Evolutionary conservation across 1,139 yeast species (phyloP), one percentile per base, ranked within the genome.

Genomic region (Debaryomycetaceae sp.): DNA sequence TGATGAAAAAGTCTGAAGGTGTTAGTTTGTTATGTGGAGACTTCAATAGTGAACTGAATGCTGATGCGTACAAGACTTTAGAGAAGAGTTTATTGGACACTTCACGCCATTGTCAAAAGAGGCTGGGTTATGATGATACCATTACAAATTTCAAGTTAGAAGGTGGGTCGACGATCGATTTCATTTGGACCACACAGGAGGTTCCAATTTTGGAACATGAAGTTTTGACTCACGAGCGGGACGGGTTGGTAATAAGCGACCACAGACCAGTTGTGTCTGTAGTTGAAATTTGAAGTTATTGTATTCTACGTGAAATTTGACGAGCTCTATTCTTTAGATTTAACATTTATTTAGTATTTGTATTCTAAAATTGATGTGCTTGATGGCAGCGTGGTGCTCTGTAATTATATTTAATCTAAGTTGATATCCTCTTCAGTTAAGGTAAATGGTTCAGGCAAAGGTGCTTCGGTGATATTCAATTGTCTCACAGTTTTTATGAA

Each of bases 401-500:
- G 27, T 11, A 36, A 33, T 37, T 42, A 39, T 45, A 45, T 34
- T 52, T 52, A 24, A 24, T 68, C 74, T 46, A 68, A 68, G 47
- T 68, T 64, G 53, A 73, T 67, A 51, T 78, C 81, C 42, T 72
- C 79, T n/a, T 75, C 80, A 50, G 71, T 68, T 56, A 83, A 81
- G 9, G 74, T 75, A 61, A 93, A 93, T 44, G 97, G 95, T 54
- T 85, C 84, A 33, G 98, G 98, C 42, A 90, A 58, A 41, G 98
- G 97, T 0, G 98, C 98, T 56, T 89, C 95, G 29, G 83, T 84
- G 49, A 81, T 76, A 59, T 82, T 86, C 60, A 80, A 74, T 64
- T 90, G 96, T 66, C 96, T 84, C 29, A 90, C 85, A 1, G 98
- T 91, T 66, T 84, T 87, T 62, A 93, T 87, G 49, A 78, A 66